phyloP scores from a whole-genome alignment of 2,329 filamentous ascomycete genomes.

The Colletotrichum zoysiae region DNA sequence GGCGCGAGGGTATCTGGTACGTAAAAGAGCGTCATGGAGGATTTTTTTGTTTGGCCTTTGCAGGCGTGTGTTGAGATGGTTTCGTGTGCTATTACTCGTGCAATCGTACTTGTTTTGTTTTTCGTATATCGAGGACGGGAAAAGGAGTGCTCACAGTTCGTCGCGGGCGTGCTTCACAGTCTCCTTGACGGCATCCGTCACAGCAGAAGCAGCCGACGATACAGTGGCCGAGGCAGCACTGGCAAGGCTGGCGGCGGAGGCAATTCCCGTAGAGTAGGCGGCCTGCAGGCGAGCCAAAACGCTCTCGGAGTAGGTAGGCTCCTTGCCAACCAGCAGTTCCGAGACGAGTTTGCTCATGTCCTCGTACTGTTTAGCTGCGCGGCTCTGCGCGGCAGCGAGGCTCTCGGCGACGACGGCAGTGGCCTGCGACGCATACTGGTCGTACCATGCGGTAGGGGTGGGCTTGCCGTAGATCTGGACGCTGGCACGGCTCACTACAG shows the following conservation, averaged over 20 bases:
- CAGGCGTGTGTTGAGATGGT: conserved; percentile 6
- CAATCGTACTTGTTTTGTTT: conserved; percentile 34
- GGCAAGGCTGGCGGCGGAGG: conserved; percentile 62
- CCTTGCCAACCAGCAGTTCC: conserved; percentile 81
- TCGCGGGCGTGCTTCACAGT: conserved; percentile 53
- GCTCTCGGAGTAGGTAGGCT: conserved; percentile 85
- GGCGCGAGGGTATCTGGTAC: conserved; percentile 41
- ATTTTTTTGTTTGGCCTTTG: not conserved
- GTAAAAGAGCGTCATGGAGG: conserved; percentile 34
- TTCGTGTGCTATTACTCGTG: conserved; percentile 41
- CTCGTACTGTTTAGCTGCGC: conserved; percentile 73
- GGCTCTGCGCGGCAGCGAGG: conserved; percentile 70
- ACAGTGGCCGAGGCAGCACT: conserved; percentile 50
- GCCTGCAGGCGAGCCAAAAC: conserved; percentile 79
- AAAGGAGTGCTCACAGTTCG: conserved; percentile 52
- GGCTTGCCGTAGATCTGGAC: conserved; percentile 78
- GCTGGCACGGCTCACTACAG: conserved; percentile 71
- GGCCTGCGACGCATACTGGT: conserved; percentile 71
- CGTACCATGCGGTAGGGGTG: conserved; percentile 68
- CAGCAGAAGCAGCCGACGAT: conserved; percentile 43
- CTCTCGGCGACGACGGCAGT: conserved; percentile 58
- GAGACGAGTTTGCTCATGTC: conserved; percentile 79
- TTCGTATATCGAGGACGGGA: not conserved
- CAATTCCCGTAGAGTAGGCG: conserved; percentile 77
- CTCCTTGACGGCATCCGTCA: conserved; percentile 59